phyloP scores from a whole-genome alignment of 1,284 basidiomycete genomes.

The Ustilago vetiveriae region DNA sequence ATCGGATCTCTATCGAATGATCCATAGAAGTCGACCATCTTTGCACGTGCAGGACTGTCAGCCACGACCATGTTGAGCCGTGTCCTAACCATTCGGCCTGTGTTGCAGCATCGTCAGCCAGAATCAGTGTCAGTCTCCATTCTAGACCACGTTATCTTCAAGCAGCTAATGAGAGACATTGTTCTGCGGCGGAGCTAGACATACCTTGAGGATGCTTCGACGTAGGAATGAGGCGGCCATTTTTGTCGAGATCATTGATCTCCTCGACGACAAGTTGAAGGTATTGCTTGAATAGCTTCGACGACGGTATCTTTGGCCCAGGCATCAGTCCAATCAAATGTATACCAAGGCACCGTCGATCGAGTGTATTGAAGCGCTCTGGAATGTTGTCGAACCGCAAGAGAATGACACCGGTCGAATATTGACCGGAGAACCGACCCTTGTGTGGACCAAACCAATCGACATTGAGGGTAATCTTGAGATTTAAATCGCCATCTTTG shows the following conservation, averaged over 20 bases:
- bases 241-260: not conserved
- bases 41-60: slow-evolving; percentile 1
- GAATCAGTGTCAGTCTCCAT: no score
- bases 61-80: slow-evolving; percentile 4
- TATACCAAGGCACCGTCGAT: not conserved
- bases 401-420: slow-evolving; percentile 5
- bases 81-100: slow-evolving; percentile 1
- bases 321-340: slow-evolving; percentile 2
- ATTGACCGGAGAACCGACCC: not conserved
- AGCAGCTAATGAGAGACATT: no score
- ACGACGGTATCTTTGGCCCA: not conserved
- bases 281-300: not conserved
- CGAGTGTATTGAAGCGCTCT: not conserved
- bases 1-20: not conserved
- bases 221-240: not conserved
- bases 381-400: slow-evolving; percentile 12
- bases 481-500: slow-evolving; percentile 1
- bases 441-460: slow-evolving; percentile 9
- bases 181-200: no score
- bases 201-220: no score
- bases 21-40: not conserved
- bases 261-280: slow-evolving; percentile 3
- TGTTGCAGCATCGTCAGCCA: not conserved
- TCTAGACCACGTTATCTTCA: no score
- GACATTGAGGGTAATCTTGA: slow-evolving; percentile 5